phyloP scores from a whole-genome alignment of 208 protist species.

The Naegleria fowleri region DNA sequence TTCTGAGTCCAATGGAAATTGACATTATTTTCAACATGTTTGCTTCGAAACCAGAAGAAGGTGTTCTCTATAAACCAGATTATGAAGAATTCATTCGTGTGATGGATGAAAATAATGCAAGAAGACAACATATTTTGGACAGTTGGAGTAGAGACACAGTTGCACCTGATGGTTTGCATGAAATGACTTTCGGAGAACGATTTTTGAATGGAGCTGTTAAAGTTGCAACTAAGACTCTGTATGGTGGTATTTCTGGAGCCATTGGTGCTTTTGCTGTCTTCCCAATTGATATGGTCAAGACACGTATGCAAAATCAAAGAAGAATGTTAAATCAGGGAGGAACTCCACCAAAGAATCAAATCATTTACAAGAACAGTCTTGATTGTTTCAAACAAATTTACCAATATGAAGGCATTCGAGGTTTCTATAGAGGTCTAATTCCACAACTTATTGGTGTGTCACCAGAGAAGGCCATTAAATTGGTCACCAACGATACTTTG shows the following conservation, averaged over 20 bases:
- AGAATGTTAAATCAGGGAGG: background rate
- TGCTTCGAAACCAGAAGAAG: background rate
- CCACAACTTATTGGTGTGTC: conserved; percentile 59
- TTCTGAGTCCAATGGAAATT: conserved; percentile 15
- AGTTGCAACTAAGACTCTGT: conserved; percentile 3
- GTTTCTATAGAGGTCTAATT: conserved; percentile 50
- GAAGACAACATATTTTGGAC: background rate
- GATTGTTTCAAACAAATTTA: conserved; percentile 46
- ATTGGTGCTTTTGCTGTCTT: conserved; percentile 55
- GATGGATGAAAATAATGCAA: background rate
- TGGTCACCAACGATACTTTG: conserved; percentile 53
- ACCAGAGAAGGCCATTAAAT: conserved; percentile 61
- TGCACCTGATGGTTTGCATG: background rate
- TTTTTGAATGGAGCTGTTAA: background rate
- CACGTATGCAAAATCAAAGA: conserved; percentile 57
- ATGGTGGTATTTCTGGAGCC: conserved; percentile 39
- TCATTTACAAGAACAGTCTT: conserved; percentile 43
- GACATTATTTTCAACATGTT: conserved; percentile 29
- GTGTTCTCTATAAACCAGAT: background rate
- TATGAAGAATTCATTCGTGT: conserved; percentile 27
- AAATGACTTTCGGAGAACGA: background rate
- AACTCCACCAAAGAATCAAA: background rate
- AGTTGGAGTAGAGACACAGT: conserved; percentile 8
- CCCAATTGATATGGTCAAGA: conserved; percentile 62
- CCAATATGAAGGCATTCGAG: conserved; percentile 32